Percentiles rank a stretch among this genome's conserved stretches.
These are phyloP conservation scores for Juncus effusus DNA, from an alignment of 176 grass and related monocot species.

Conservation along the genomic window DNA sequence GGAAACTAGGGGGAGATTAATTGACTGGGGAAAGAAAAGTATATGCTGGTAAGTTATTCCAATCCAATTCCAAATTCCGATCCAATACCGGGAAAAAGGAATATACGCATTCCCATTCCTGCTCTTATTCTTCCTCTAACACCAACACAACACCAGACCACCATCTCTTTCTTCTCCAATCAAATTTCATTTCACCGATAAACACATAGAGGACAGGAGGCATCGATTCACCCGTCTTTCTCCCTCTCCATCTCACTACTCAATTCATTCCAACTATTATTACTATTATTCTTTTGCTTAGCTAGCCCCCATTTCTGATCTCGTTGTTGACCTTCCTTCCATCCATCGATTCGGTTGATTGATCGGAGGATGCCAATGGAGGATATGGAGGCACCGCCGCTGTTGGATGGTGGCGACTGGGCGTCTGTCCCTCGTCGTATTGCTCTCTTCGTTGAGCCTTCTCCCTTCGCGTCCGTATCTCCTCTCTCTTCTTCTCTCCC, in stretches of 20 bases:
- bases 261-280: not conserved
- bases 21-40: not conserved
- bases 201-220: too few relatives aligned
- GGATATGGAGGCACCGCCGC: conserved; percentile 28
- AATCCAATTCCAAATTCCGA: not conserved
- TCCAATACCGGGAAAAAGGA: not conserved
- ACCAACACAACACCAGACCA: not conserved
- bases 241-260: not conserved
- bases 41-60: conserved; percentile 7
- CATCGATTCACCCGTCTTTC: too few relatives aligned
- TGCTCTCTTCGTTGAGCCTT: conserved; percentile 87
- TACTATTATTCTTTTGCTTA: not conserved
- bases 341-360: not conserved
- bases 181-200: not conserved
- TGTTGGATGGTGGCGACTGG: conserved; percentile 41
- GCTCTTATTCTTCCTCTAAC: not conserved
- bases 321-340: not conserved
- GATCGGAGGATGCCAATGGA: conserved; percentile 27
- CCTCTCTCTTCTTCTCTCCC: conserved; percentile 4
- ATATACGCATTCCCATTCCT: not conserved
- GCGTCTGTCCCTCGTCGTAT: conserved; percentile 66
- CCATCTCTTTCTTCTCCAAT: not conserved
- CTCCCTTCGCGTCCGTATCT: conserved; percentile 72
- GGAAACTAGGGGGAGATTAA: too few relatives aligned
- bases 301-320: too few relatives aligned